A percentile compares a stretch with the other conserved stretches of the same genome.
phyloP scores from a whole-genome alignment of 2,329 filamentous ascomycete species.

The Knufia fluminis region DNA sequence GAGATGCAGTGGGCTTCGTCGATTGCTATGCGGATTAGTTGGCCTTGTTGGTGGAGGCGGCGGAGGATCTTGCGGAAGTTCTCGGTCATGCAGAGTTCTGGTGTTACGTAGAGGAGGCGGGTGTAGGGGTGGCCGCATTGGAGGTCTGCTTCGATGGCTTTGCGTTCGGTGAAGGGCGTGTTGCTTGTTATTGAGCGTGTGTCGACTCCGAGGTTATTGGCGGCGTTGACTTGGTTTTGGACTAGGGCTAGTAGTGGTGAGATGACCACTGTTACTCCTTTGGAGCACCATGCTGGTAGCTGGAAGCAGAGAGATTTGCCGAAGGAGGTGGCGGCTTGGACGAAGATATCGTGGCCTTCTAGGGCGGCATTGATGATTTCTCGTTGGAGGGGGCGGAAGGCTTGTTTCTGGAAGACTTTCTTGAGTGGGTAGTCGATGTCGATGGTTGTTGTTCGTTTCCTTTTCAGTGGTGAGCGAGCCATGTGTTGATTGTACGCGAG shows the following conservation, averaged over 20 bases:
- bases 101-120: conserved; percentile 83
- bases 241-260: conserved; percentile 84
- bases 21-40: conserved; percentile 79
- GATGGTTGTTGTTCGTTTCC: conserved; percentile 16
- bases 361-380: conserved; percentile 80
- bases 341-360: conserved; percentile 78
- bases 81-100: conserved; percentile 72
- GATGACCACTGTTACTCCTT: conserved; percentile 82
- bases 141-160: conserved; percentile 67
- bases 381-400: conserved; percentile 75
- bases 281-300: conserved; percentile 76
- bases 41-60: conserved; percentile 66
- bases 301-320: conserved; percentile 93
- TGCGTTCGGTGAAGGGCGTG: conserved; percentile 56
- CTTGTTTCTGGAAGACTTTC: conserved; percentile 61
- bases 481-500: no score
- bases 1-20: conserved; percentile 97
- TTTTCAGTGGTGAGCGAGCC: conserved; percentile 3
- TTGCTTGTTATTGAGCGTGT: conserved; percentile 84
- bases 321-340: conserved; percentile 68
- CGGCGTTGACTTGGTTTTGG: conserved; percentile 85
- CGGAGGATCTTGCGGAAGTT: conserved; percentile 66
- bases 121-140: conserved; percentile 78
- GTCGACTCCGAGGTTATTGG: conserved; percentile 63
- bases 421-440: conserved; percentile 68